Conservation (phyloP, 2,329 filamentous ascomycete species). For the Dactylellina sp. region DNA sequence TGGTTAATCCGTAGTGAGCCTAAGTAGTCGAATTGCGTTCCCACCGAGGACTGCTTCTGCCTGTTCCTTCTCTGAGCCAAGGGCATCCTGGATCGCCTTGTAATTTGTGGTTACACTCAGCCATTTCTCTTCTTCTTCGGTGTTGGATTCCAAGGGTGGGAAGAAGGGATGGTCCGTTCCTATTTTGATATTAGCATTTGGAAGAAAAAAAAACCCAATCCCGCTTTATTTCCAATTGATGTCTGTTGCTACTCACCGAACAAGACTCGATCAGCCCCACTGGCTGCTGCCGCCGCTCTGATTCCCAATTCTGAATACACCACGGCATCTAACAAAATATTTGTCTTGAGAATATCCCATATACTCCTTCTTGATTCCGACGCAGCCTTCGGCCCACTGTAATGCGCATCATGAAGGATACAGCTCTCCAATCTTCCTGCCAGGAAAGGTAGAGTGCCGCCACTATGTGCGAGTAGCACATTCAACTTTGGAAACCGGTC, state of each 20-base stretch:
- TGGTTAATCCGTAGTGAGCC: constrained; percentile 53
- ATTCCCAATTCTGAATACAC: constrained; percentile 81
- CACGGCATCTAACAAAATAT: constrained; percentile 89
- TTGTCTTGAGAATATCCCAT: constrained; percentile 76
- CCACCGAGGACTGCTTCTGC: constrained; percentile 64
- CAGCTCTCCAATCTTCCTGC: constrained; percentile 90
- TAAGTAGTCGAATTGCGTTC: constrained; percentile 65
- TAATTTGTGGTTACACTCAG: constrained; percentile 67
- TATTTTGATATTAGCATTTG: constrained; percentile 43
- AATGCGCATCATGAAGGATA: constrained; percentile 81
- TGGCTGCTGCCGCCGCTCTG: constrained; percentile 76
- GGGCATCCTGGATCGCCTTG: constrained; percentile 64
- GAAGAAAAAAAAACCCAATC: no score
- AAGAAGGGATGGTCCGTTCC: constrained; percentile 87
- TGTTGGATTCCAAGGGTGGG: constrained; percentile 74
- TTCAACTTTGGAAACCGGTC: constrained; percentile 77
- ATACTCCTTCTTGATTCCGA: constrained; percentile 66
- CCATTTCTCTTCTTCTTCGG: constrained; percentile 63
- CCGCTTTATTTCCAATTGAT: no score
- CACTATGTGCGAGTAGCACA: constrained; percentile 86
- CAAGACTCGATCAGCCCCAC: constrained; percentile 76
- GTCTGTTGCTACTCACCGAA: constrained; percentile 76
- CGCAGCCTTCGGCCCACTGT: constrained; percentile 67
- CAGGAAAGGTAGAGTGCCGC: constrained; percentile 87
- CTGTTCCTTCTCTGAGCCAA: constrained; percentile 60